Conservation (phyloP, 2,329 filamentous ascomycete genomes). For the Colletotrichum somersetense region DNA sequence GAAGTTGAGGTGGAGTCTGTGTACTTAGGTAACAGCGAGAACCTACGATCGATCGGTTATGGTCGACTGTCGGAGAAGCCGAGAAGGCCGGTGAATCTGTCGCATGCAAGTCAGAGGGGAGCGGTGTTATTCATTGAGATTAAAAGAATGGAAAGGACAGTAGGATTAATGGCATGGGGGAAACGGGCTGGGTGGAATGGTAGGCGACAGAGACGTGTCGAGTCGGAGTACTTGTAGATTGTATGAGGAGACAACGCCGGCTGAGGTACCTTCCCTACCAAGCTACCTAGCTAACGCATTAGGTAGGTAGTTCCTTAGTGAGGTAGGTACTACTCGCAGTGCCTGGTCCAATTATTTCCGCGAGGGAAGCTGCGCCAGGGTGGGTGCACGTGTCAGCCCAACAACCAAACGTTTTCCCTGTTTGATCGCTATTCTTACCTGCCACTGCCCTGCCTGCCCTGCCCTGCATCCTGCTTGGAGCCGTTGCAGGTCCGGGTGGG, state of each 20-base stretch:
- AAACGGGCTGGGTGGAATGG: not conserved
- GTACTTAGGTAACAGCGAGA: not conserved
- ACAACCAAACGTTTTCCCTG: conserved; percentile 39
- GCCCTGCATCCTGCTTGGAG: conserved; percentile 9
- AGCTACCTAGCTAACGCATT: too few relatives aligned
- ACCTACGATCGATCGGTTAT: not conserved
- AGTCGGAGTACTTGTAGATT: conserved; percentile 1
- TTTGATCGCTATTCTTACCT: conserved; percentile 36
- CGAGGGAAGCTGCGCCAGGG: conserved; percentile 36
- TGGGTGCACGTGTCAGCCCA: conserved; percentile 43
- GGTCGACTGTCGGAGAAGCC: conserved; percentile 1
- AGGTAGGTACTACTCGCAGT: not conserved
- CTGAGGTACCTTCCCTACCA: not conserved
- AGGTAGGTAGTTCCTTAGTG: too few relatives aligned
- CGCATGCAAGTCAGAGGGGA: conserved; percentile 14
- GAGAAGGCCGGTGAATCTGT: conserved; percentile 5
- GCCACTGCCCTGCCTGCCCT: conserved; percentile 16
- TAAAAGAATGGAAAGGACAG: not conserved
- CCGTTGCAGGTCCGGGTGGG: not conserved
- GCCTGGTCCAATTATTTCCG: conserved; percentile 16
- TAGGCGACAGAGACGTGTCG: not conserved
- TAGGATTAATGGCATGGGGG: not conserved
- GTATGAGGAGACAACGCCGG: not conserved
- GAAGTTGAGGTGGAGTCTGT: not conserved
- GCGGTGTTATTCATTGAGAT: not conserved